phyloP scores from a whole-genome alignment of 306 rosid genomes.

The Dryas alaskensis region DNA sequence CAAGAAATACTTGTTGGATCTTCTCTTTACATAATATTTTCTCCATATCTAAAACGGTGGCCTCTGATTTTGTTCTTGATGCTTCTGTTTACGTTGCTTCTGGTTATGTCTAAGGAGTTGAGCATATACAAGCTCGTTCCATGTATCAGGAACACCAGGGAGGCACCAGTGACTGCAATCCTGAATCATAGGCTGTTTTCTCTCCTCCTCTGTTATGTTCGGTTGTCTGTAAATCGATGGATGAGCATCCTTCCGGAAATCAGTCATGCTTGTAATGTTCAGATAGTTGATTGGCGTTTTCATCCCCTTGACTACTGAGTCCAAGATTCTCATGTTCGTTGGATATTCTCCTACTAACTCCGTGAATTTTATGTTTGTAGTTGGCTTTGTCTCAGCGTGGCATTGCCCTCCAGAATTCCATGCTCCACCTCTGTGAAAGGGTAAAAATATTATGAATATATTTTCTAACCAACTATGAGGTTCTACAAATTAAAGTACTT shows the following conservation, averaged over 20 bases:
- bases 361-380: slow-evolving; percentile 2
- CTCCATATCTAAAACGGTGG: neutral
- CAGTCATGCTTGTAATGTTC: slow-evolving; percentile 29
- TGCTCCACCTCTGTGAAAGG: slow-evolving; percentile 13
- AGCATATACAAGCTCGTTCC: slow-evolving; percentile 44
- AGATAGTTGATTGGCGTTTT: slow-evolving; percentile 18
- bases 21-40: neutral
- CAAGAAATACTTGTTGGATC: neutral
- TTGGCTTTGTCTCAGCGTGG: slow-evolving; percentile 20
- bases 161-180: slow-evolving; percentile 75
- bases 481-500: neutral
- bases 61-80: neutral
- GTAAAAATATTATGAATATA: neutral
- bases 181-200: slow-evolving; percentile 30
- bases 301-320: slow-evolving; percentile 23
- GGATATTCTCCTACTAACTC: slow-evolving; percentile 20
- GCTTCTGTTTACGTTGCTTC: slow-evolving; percentile 17
- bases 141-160: slow-evolving; percentile 64
- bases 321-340: slow-evolving; percentile 19
- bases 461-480: neutral
- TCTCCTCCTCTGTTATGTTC: slow-evolving; percentile 41
- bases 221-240: slow-evolving; percentile 43
- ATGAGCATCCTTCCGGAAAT: slow-evolving; percentile 30
- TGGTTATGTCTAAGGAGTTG: slow-evolving; percentile 12
- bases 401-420: slow-evolving; percentile 32